A percentile compares a stretch with the other conserved stretches of the same genome.
Conservation (phyloP, 345 rosid species). For the Populus deltoides region DNA sequence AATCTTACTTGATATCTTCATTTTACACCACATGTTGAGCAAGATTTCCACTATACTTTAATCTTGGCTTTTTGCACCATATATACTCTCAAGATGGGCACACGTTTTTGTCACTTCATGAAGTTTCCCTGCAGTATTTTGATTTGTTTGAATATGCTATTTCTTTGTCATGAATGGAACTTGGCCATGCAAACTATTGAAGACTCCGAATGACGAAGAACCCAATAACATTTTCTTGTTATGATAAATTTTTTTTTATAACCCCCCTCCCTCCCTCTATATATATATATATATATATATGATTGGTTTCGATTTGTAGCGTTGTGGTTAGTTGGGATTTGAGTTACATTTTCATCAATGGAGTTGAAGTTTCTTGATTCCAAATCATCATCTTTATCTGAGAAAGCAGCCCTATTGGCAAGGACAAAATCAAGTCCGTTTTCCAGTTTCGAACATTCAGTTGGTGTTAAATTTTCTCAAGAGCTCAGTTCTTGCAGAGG, state of each 20-base stretch:
- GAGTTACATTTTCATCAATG: conserved; percentile 29
- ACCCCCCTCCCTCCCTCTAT: too few species aligned
- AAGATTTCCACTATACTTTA: neutral
- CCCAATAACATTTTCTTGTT: conserved; percentile 33
- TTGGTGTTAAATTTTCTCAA: conserved; percentile 32
- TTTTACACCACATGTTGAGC: conserved; percentile 17
- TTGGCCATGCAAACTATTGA: neutral
- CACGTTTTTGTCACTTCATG: neutral
- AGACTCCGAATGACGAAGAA: conserved; percentile 10
- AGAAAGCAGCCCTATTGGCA: conserved; percentile 21
- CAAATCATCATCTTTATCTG: conserved; percentile 36
- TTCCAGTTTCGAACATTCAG: conserved; percentile 26
- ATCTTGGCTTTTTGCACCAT: neutral
- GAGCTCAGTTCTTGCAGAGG: conserved; percentile 40
- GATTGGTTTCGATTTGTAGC: neutral
- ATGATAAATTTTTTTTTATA: neutral
- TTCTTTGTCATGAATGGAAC: neutral
- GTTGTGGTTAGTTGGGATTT: conserved; percentile 16
- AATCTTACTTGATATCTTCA: neutral
- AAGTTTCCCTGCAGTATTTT: neutral
- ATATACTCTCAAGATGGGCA: neutral
- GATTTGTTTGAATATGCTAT: neutral
- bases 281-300: neutral
- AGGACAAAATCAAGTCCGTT: conserved; percentile 24
- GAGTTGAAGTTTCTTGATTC: conserved; percentile 34